These are phyloP conservation scores for Psilocybe cyanescens DNA, from an alignment of 768 basidiomycete genomes.

Conservation along the genomic window DNA sequence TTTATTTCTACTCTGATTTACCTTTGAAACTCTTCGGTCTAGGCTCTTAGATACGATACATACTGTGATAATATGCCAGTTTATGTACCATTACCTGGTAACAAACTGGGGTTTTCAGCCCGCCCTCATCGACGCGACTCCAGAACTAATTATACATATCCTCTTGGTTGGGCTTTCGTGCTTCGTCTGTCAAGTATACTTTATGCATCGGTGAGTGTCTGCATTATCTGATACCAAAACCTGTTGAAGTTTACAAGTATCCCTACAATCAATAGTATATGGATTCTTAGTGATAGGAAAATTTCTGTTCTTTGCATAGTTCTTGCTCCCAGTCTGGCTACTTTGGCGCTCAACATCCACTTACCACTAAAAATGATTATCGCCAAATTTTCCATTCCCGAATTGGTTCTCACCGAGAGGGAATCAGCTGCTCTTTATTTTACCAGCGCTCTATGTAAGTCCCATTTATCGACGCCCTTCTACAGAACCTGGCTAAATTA, in stretches of 20 bases:
- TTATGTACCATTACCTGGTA: conserved; percentile 22
- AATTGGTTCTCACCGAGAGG: background rate
- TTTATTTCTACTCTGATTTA: background rate
- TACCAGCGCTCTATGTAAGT: background rate
- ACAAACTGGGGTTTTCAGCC: conserved; percentile 22
- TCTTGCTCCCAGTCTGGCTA: background rate
- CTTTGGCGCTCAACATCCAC: background rate
- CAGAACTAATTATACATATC: conserved; percentile 18
- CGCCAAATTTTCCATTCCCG: background rate
- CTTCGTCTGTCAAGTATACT: conserved; percentile 23
- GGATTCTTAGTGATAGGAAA: background rate
- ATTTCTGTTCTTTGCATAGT: background rate
- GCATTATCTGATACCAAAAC: no score
- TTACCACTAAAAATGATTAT: background rate
- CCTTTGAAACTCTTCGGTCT: background rate
- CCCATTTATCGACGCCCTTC: background rate
- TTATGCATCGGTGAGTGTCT: conserved; percentile 4
- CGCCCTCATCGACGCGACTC: conserved; percentile 16
- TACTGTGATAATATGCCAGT: conserved; percentile 17
- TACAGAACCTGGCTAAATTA: no score
- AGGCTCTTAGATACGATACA: conserved; percentile 21
- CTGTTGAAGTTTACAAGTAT: no score
- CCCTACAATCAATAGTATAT: background rate
- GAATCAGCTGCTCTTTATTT: background rate
- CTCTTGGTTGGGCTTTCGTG: conserved; percentile 20